Evolutionary conservation across 495 filamentous ascomycete species (phyloP).

Genomic region (Hyphodiscus hymeniophilus): DNA sequence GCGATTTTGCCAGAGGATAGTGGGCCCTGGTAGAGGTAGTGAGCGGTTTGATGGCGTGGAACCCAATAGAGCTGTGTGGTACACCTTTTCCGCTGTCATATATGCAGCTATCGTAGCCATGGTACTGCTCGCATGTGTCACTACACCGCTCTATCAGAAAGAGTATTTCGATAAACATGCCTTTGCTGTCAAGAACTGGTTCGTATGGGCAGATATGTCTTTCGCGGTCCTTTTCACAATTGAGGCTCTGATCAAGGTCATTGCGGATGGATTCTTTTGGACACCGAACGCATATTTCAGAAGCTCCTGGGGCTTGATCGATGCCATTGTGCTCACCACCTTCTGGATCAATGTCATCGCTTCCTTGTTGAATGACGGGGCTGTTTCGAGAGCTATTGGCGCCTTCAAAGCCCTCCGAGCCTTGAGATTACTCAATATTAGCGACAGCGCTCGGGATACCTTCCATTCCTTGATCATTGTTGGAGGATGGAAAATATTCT

Average conservation of each 20-base stretch:
- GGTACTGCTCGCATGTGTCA: slow-evolving; percentile 91
- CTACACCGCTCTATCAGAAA: slow-evolving; percentile 88
- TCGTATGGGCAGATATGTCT: slow-evolving; percentile 81
- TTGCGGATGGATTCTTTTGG: slow-evolving; percentile 95
- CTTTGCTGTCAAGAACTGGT: slow-evolving; percentile 69
- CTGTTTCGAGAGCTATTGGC: slow-evolving; percentile 80
- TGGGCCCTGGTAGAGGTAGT: slow-evolving; percentile 81
- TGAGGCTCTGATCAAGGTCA: slow-evolving; percentile 86
- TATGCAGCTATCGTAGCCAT: slow-evolving; percentile 94
- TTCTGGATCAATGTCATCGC: slow-evolving; percentile 94
- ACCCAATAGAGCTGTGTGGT: slow-evolving; percentile 84
- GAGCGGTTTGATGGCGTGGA: slow-evolving; percentile 80
- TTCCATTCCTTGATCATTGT: slow-evolving; percentile 95
- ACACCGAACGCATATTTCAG: slow-evolving; percentile 96
- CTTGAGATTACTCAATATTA: slow-evolving; percentile 85
- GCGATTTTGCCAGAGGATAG: slow-evolving; percentile 77
- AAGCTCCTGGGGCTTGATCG: slow-evolving; percentile 94
- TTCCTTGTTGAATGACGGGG: slow-evolving; percentile 66
- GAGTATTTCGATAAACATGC: slow-evolving; percentile 58
- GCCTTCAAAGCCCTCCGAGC: slow-evolving; percentile 98
- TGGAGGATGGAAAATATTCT: slow-evolving; percentile 82
- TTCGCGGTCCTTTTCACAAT: slow-evolving; percentile 84
- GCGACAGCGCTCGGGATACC: slow-evolving; percentile 89
- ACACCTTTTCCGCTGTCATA: slow-evolving; percentile 84
- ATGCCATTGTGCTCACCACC: slow-evolving; percentile 84